Base-by-base conservation (phyloP, 805 yeast species). In the Candida alai region DNA sequence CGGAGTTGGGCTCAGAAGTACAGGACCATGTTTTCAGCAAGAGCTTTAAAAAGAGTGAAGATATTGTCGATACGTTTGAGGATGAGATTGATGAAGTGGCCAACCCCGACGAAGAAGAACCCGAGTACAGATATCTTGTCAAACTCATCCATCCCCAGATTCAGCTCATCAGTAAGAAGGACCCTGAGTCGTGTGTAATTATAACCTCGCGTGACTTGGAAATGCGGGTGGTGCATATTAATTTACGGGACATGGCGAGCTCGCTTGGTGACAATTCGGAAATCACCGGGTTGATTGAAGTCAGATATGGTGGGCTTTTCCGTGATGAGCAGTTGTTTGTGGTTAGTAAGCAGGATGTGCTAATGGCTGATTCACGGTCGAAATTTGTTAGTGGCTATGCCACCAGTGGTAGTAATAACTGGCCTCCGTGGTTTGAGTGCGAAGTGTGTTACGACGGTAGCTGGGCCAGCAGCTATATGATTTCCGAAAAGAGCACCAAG, bases 341-440 rank as follows among this genome's bases (percentile, higher is more conserved):
- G 2, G 56, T 79, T 29, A 63, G 66, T 19, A 62, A 67, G 32
- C 59, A 50, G 10, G 36, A 35, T 10, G 30, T 34, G 10, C 27
- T 35, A 6, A 39, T 49, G 4, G 35, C 47, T 2, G 47, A 66
- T 15, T 63, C 70, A 3, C 67, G 66, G 32, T 47, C 69, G 7
- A 64, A 68, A 20, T 69, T 73, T 45, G 70, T 73, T 27, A 54
- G 59, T 11, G 61, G 60, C 6, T 64, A 70, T 3, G 82, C 80
- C 48, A 86, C 89, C 2, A 70, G 80, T 7, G 58, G 51, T 5
- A 48, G 58, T 11, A 58, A 30, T 25, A 32, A 61, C 13, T 88
- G 96, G 96, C 96, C 96, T 2, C 94, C 95, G 0, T 89, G 95
- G 87, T 58, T 88, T 22, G 87, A 87, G 4, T 53, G 72, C 32